Conservation (phyloP, 345 rosid genomes). For the Camelina neglecta region DNA sequence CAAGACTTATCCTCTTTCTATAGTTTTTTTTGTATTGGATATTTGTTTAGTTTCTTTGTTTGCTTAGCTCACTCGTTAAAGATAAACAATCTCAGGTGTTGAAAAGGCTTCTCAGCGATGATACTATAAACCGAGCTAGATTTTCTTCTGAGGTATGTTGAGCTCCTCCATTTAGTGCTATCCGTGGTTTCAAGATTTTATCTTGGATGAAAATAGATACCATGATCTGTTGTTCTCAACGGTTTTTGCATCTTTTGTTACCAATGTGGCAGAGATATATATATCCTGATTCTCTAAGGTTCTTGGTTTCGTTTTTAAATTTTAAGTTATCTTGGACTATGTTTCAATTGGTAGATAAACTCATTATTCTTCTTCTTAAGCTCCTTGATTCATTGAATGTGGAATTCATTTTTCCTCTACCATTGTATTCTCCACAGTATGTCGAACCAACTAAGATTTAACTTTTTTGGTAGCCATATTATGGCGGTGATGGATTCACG, state of each 20-base stretch:
- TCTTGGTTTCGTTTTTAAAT: slow-evolving; percentile 4
- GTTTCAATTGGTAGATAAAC: slow-evolving; percentile 16
- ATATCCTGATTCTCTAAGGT: no score
- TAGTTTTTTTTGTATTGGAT: slow-evolving; percentile 2
- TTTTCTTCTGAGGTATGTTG: slow-evolving; percentile 68
- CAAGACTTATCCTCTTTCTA: slow-evolving; percentile 13
- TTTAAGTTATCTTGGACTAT: slow-evolving; percentile 4
- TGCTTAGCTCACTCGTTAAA: background rate
- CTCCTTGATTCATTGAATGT: slow-evolving; percentile 18
- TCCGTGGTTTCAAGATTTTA: background rate
- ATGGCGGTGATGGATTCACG: slow-evolving; percentile 67
- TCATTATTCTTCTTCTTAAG: slow-evolving; percentile 1
- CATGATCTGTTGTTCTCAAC: background rate
- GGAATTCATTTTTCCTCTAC: slow-evolving; percentile 2
- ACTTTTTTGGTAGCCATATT: slow-evolving; percentile 46
- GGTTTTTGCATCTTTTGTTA: background rate
- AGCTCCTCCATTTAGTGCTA: slow-evolving; percentile 8
- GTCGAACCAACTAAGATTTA: slow-evolving; percentile 9
- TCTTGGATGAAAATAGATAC: background rate
- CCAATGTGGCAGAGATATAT: slow-evolving; percentile 2
- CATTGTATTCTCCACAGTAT: slow-evolving; percentile 17
- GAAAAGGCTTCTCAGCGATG: slow-evolving; percentile 77
- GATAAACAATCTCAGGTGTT: slow-evolving; percentile 59
- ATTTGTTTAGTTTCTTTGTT: slow-evolving; percentile 5
- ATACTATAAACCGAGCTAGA: slow-evolving; percentile 71